Evolutionary conservation across 257 asterid species (phyloP), one percentile per base, ranked within the genome.

Genomic region (Solanum virginianum): DNA sequence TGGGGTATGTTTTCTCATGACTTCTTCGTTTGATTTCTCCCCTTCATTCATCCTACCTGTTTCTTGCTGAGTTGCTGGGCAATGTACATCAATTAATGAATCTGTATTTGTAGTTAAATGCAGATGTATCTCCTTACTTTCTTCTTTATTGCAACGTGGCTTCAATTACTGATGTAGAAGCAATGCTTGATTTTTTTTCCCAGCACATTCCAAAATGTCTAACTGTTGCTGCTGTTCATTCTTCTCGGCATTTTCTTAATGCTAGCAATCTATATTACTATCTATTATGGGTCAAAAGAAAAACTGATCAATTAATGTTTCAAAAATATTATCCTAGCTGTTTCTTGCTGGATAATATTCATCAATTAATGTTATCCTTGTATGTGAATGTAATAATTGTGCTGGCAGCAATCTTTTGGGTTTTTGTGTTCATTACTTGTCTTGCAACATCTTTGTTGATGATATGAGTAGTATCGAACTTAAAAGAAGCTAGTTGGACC

Each of bases 1-100:
- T 13, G 99, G 98, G 98, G 99, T 97, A 91, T 87, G 98, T 80
- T 62, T 85, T 84, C 82, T 24, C 82, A 77, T 5, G 60, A 24
- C 89, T 15, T 47, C 8, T 85, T 39, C 29, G 72, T 65, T 86
- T 70, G 29, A 60, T 56, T 71, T 10, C 17, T 29, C 29, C 85
- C 12, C 49, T 47, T 79, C 47, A 55, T 53, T 36, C 68, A 24
- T 43, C 51, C 45, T 53, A 62, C n/a, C 65, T 43, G 62, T 77
- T 77, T 77, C 20, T 77, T 51, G 62, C 82, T 77, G 82, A 12
- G 4, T 77, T 51, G 62, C 82, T 77, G 82, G n/a, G 4, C 32
- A 74, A 47, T 51, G 8, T 8, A 49, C 62, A 15, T 15, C 63
- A 77, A 49, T 77, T 51, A 51, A 51, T 24, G 60, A 10, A 47